Evolutionary conservation across 2,329 filamentous ascomycete genomes (phyloP), one percentile per base, ranked within the genome.

Genomic region (Cucurbitaria berberidis): DNA sequence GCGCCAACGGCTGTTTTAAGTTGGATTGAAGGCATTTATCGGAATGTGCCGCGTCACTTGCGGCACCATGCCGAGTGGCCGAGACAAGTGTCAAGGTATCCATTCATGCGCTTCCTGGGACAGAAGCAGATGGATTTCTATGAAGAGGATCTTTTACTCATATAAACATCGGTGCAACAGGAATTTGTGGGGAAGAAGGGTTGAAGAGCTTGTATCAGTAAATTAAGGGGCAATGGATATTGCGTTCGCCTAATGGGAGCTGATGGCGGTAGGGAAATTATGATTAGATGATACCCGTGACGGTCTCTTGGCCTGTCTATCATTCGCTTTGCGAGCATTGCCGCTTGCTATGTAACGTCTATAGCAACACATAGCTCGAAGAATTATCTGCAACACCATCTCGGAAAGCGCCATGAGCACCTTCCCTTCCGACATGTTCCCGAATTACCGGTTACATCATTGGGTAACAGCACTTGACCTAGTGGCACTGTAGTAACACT

Each of bases 1-100:
- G 71, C 71, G 0, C 70, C 71, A 1, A 69, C 70, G 0, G 66
- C 66, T 10, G 58, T 69, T 1, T 46, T 73, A 35, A 54, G 63
- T 3, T 74, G 71, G 72, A 64, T 74, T 9, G 70, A 73, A 29
- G 66, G 67, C 0, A 69, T 73, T 29, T 74, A 73, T 41, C 59
- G 57, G 40, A 69, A 66, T 21, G 51, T 73, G 19, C 60, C 68
- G 2, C 41, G 18, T 7, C 51, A 57, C 10, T 22, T 72, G 36
- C 58, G 68, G 48, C 56, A 62, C 21, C 52, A 68, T 38, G 64
- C 68, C 1, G 66, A 73, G 34, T 74, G 70, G 68, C 66, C 67
- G 10, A 60, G 65, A 30, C 55, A 67, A 45, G 68, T 73, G 15
- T 59, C 69, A 34, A 59, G 61, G 29, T 73, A 68, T 59, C 66